These are phyloP conservation scores for Tillandsia leiboldiana DNA, from an alignment of 176 grass and related monocot species.

Conservation along the genomic window DNA sequence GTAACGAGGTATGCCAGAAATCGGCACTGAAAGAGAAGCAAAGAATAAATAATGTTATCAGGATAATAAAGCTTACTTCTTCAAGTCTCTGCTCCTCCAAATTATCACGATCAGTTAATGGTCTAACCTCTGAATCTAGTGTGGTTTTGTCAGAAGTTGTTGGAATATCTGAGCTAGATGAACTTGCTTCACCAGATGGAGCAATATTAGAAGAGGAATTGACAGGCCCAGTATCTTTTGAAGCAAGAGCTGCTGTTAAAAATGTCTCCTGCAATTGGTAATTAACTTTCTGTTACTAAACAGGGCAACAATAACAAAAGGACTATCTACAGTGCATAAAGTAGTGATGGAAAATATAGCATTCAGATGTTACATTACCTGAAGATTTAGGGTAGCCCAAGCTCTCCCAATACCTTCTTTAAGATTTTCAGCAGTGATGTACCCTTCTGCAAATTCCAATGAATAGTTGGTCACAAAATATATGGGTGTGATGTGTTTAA, in stretches of 20 bases:
- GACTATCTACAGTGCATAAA: not conserved
- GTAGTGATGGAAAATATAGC: slow-evolving; percentile 1
- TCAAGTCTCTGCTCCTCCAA: slow-evolving; percentile 20
- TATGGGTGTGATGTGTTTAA: not conserved
- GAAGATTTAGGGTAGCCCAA: slow-evolving; percentile 61
- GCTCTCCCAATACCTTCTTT: slow-evolving; percentile 65
- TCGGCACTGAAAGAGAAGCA: not conserved
- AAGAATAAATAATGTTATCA: slow-evolving; percentile 8
- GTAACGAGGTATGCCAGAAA: too few relatives aligned
- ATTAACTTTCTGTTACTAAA: not conserved
- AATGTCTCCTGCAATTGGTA: slow-evolving; percentile 50
- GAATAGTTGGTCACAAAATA: not conserved
- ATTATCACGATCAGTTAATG: slow-evolving; percentile 32
- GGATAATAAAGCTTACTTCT: slow-evolving; percentile 37
- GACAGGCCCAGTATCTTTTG: slow-evolving; percentile 36
- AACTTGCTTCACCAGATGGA: slow-evolving; percentile 24
- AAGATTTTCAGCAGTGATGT: slow-evolving; percentile 58
- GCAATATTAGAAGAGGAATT: slow-evolving; percentile 12
- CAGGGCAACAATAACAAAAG: not conserved
- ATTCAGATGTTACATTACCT: slow-evolving; percentile 32
- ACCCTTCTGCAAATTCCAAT: slow-evolving; percentile 52
- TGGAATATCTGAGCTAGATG: slow-evolving; percentile 29
- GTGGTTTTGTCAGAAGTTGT: slow-evolving; percentile 40
- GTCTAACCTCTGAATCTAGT: slow-evolving; percentile 14
- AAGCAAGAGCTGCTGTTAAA: slow-evolving; percentile 60